phyloP scores from a whole-genome alignment of 164 flowering plant genomes.

The Dillenia suffruticosa region DNA sequence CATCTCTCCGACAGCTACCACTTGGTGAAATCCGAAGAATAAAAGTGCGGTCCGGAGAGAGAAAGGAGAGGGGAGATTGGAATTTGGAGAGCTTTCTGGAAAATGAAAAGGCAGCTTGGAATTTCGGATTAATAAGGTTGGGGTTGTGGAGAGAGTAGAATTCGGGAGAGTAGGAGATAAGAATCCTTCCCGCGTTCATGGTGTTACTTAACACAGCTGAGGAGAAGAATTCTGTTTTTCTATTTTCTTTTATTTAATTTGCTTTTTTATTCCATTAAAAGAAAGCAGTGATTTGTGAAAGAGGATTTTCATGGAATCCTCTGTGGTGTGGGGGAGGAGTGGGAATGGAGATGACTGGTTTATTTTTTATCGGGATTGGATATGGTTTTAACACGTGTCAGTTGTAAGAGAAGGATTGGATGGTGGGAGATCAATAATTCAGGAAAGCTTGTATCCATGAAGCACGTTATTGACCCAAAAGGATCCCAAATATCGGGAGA shows the following conservation, averaged over 20 bases:
- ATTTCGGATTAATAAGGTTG: conserved; percentile 3
- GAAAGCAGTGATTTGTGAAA: background rate
- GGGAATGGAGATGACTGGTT: background rate
- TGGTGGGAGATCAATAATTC: background rate
- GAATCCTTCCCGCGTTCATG: conserved; percentile 50
- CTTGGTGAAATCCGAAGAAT: conserved; percentile 17
- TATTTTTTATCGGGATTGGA: conserved; percentile 28
- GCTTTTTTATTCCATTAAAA: background rate
- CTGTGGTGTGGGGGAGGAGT: background rate
- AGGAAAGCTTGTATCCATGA: no score
- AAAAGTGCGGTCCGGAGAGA: conserved; percentile 1
- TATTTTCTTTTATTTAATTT: no score
- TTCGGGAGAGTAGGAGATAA: conserved; percentile 28
- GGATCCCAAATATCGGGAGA: no score
- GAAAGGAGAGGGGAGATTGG: conserved; percentile 7
- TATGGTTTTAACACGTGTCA: conserved; percentile 33
- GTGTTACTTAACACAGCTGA: conserved; percentile 11
- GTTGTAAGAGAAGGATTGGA: conserved; percentile 1
- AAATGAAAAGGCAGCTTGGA: conserved; percentile 3
- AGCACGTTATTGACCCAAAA: no score
- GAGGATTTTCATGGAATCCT: background rate
- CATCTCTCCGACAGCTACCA: conserved; percentile 11
- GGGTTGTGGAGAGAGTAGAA: conserved; percentile 8
- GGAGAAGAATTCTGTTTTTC: no score
- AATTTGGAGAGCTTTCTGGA: conserved; percentile 2